Base-by-base conservation (phyloP, 164 flowering plant genomes). In the Saururus chinensis region DNA sequence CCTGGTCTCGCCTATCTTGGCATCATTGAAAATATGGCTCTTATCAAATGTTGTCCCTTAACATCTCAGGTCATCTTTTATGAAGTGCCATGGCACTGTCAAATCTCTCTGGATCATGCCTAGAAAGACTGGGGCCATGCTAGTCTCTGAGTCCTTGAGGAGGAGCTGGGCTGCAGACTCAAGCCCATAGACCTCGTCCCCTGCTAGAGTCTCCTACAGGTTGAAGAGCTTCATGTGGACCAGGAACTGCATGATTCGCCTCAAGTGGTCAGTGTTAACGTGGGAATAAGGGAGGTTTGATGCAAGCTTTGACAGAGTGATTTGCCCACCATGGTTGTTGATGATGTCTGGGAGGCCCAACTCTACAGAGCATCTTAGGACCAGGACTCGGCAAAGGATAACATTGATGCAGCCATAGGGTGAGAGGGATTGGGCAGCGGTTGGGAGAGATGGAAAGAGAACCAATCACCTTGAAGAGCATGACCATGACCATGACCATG, bases 1-100 rank as follows among this genome's bases (percentile, higher is more conserved):
- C 53, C 65, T 63, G 4, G 73, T 48, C 51, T 74, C 74, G 53
- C 67, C 53, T 12, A 74, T 69, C 82, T 76, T 76, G 0, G 59
- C 80, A 30, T 72, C 68, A 62, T 76, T 72, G 52, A 79, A 76
- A 0, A 68, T 0, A 24, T 65, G 13, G 30, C 55, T 64, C 37
- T 56, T 61, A 62, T 73, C 75, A 59, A 76, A 79, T 0, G 79
- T 68, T 0, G 22, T 30, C 40, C 56, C 23, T 35, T 58, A 6
- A 40, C 65, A 7, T 5, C 20, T 21, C 56, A 40, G n/a, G 58
- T 23, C 57, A 4, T 54, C 57, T 54, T 54, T n/a, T 9, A 54
- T 54, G 25, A 19, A 7, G 7, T 54, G 57, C 57, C 57, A 54
- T 24, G 57, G 57, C 22, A 54, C 8, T 4, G 57, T 54, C 22